These are phyloP conservation scores for Aphanomyces euteiches DNA, from an alignment of 352 stramenopile genomes.

Conservation along the genomic window DNA sequence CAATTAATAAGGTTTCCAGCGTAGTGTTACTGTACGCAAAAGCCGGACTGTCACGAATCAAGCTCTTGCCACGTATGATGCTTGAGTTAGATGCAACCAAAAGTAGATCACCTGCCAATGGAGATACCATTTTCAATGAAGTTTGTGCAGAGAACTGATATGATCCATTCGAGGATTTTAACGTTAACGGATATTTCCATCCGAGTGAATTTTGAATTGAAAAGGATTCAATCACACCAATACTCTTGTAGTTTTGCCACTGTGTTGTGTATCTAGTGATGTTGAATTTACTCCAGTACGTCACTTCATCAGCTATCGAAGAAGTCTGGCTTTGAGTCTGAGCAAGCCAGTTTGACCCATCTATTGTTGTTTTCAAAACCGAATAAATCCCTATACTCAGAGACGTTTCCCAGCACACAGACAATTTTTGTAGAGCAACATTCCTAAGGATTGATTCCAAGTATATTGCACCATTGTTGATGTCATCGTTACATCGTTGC, in stretches of 20 bases:
- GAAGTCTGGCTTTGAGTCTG: not conserved
- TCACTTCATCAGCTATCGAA: constrained; percentile 9
- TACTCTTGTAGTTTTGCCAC: constrained; percentile 26
- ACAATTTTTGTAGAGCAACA: not conserved
- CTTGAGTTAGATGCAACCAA: not conserved
- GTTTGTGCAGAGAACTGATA: not conserved
- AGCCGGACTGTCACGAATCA: not conserved
- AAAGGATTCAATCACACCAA: constrained; percentile 18
- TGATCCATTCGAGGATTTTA: constrained; percentile 14
- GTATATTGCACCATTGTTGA: constrained; percentile 19
- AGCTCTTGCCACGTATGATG: not conserved
- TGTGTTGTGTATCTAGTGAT: constrained; percentile 2
- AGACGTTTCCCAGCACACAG: not conserved
- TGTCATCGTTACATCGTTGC: constrained; percentile 2
- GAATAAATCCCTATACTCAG: constrained; percentile 1
- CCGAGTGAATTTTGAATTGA: constrained; percentile 5
- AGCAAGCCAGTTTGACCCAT: not conserved
- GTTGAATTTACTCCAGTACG: not conserved
- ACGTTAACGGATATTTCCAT: not conserved
- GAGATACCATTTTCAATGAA: constrained; percentile 15
- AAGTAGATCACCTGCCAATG: constrained; percentile 1
- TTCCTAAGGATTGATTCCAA: constrained; percentile 28
- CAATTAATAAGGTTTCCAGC: not conserved
- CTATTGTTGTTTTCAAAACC: not conserved
- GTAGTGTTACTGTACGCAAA: constrained; percentile 15